Base-by-base conservation (phyloP, 768 basidiomycete genomes). In the Termitomyces bulborhizus region DNA sequence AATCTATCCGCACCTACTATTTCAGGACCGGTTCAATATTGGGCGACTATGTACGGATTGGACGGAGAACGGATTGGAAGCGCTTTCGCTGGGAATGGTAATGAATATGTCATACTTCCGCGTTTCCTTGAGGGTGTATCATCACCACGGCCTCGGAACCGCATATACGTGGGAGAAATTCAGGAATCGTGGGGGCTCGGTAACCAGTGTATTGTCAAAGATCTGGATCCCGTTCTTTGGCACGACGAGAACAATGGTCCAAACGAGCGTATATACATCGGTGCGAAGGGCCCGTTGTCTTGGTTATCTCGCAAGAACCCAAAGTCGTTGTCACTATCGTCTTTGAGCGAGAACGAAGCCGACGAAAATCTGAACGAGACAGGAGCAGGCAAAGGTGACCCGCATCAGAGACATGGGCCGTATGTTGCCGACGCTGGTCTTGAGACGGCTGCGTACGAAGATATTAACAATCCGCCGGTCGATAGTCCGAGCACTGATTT, bases 101-200 rank as follows among this genome's bases (percentile, higher is more conserved):
- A 60, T 16, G 58, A 65, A 40, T 56, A 62, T 21, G 52, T 63
- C 7, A 65, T 68, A n/a, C 56, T 60, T 36, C 62, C 49, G 29
- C 61, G 26, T 18, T 51, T 40, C 24, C 52, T 51, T 21, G 46
- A 46, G 3, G 29, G 7, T 32, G 12, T 11, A 41, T 24, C 21
- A 1, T 47, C 18, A 39, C 37, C 9, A 8, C 37, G 18, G 45
- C 11, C 47, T 32, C 55, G 46, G 37, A 60, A 54, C 26, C 64
- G 66, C 27, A 48, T 70, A 2, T 73, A 68, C 37, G 56, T 72
- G 6, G 72, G 73, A 36, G 60, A 60, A 0, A 51, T 66, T 12
- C 71, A 72, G 43, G 61, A 63, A 11, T 63, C 59, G 7, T 73
- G 72, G 72, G 65, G 59, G 18, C 37, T 64, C n/a, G 60, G 63